Base-by-base conservation (phyloP, 2,329 filamentous ascomycete genomes). In the Penicillium sp. region DNA sequence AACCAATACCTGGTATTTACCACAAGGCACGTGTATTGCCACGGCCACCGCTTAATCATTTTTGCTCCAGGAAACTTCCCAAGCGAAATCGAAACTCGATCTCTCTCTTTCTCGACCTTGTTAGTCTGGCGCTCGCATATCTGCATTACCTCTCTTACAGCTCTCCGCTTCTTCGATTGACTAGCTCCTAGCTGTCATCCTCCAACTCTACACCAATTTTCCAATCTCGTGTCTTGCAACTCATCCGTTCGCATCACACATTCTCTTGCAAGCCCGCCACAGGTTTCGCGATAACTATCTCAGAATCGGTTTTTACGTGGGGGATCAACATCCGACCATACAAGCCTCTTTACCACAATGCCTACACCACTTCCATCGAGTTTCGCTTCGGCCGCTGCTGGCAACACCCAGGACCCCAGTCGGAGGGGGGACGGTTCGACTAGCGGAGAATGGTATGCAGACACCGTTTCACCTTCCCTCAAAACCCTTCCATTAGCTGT, bases 381-480 rank as follows among this genome's bases (percentile, higher is more conserved):
- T 82, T 93, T 93, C 79, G 89, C 89, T 74, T 91, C 89, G 73
- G 89, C 89, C 70, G 89, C 89, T 67, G 89, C 89, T 74, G 89
- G 89, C 76, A 89, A 90, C 76, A 87, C 83, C 69, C 79, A 76
- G 81, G 73, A 86, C 74, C 77, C 84, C 84, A 75, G 82, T 82
- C 78, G 78, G 76, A 78, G 84, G 81, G 73, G 78, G 75, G 75
- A 85, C 83, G 78, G 80, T 44, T 55, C 47, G 74, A 69, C 79
- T 65, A 84, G 84, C 75, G 87, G 85, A 78, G 89, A 91, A 77
- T 91, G 89, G 89, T 91, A 83, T 77, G 87, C 59, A 56, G 55
- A 54, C 39, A 43, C 35, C 58, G 56, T 31, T 49, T 50, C 39
- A 45, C 53, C 47, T 61, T 38, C 29, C 38, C 15, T 27, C 19